These are phyloP conservation scores for Spathaspora girioi DNA, from an alignment of 805 yeast genomes.

Conservation along the genomic window DNA sequence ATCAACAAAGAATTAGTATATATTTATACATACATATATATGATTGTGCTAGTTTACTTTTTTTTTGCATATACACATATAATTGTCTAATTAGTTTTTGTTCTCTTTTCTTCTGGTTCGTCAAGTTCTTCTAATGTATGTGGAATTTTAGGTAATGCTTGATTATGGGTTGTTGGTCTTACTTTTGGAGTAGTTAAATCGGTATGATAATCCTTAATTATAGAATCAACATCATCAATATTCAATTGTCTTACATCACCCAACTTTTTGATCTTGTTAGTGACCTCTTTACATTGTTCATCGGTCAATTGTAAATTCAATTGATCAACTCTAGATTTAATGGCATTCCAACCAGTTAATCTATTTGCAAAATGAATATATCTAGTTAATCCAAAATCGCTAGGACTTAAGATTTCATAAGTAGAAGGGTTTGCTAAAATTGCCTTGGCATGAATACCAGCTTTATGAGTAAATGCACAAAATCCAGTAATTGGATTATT, in stretches of 20 bases:
- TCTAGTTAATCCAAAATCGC: conserved; percentile 58
- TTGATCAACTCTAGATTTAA: conserved; percentile 58
- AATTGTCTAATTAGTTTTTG: neutral
- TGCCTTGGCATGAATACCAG: conserved; percentile 63
- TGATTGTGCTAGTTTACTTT: too few species aligned
- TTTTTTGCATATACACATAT: too few species aligned
- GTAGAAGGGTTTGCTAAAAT: conserved; percentile 63
- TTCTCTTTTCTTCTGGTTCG: conserved; percentile 2
- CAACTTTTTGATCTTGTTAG: conserved; percentile 50
- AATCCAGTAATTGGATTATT: conserved; percentile 63
- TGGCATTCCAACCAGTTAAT: conserved; percentile 63
- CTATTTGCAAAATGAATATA: conserved; percentile 60
- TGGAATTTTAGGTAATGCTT: conserved; percentile 6
- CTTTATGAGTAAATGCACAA: conserved; percentile 64
- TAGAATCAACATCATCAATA: conserved; percentile 60
- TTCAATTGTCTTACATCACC: conserved; percentile 59
- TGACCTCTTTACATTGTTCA: conserved; percentile 55
- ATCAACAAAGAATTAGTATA: neutral
- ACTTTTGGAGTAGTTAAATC: conserved; percentile 16
- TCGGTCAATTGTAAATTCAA: conserved; percentile 53
- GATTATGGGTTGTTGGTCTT: conserved; percentile 1
- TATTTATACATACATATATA: neutral
- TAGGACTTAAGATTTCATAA: conserved; percentile 55
- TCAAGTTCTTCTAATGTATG: conserved; percentile 6
- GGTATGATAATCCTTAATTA: conserved; percentile 52